Conservation (phyloP, 2,329 filamentous ascomycete species). For the Fonsecaea pedrosoi region DNA sequence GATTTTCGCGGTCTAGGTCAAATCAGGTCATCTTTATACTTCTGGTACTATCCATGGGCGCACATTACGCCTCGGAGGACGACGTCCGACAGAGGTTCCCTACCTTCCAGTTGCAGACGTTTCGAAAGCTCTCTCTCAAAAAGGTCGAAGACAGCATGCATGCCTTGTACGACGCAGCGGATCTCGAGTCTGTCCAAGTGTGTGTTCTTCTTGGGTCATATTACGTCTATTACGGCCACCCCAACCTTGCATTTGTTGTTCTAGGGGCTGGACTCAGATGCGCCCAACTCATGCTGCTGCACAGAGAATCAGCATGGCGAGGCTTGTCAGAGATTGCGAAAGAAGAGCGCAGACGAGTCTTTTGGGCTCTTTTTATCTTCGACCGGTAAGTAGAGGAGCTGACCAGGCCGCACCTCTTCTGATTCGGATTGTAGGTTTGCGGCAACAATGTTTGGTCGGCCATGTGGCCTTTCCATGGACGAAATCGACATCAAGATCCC, state of each 20-base stretch:
- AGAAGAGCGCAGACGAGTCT: conserved; percentile 29
- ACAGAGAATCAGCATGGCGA: conserved; percentile 32
- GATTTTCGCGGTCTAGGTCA: conserved; percentile 45
- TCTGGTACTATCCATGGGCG: conserved; percentile 49
- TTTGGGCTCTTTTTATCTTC: conserved; percentile 33
- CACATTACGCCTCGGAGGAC: conserved; percentile 47
- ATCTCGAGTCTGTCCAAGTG: conserved; percentile 35
- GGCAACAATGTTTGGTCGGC: conserved; percentile 31
- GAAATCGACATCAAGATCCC: conserved; percentile 32
- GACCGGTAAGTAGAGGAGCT: conserved; percentile 22
- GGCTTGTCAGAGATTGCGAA: conserved; percentile 29
- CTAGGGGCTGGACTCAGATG: conserved; percentile 28
- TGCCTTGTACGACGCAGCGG: conserved; percentile 53
- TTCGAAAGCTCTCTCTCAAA: conserved; percentile 29
- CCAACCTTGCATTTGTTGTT: conserved; percentile 30
- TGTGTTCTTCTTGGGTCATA: conserved; percentile 29
- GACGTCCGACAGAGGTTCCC: conserved; percentile 33
- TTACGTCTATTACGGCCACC: conserved; percentile 31
- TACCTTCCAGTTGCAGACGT: conserved; percentile 33
- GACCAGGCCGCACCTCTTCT: neutral
- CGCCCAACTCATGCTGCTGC: conserved; percentile 27
- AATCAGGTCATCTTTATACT: conserved; percentile 49
- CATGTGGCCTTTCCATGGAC: conserved; percentile 26
- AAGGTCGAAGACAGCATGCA: conserved; percentile 47
- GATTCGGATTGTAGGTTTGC: conserved; percentile 20